Evolutionary conservation across 768 basidiomycete genomes (phyloP).

Genomic region (Harrya chromipes): DNA sequence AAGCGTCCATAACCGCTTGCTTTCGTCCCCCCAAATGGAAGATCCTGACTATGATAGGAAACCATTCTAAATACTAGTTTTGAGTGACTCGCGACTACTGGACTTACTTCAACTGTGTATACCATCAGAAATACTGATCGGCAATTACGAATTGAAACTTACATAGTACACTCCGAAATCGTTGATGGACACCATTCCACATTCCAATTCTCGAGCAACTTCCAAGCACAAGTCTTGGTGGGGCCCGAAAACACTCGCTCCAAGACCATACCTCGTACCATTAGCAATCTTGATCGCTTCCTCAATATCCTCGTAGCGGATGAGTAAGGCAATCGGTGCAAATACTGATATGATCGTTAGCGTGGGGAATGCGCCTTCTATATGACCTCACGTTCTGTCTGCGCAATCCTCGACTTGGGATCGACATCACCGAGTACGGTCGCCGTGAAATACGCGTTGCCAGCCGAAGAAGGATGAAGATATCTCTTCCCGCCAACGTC

Average conservation of each 20-base stretch:
- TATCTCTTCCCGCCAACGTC: conserved; percentile 64
- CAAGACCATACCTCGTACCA: conserved; percentile 83
- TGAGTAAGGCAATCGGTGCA: conserved; percentile 85
- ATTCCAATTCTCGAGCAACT: conserved; percentile 79
- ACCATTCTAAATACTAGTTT: neutral
- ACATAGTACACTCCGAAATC: conserved; percentile 91
- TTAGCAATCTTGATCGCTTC: conserved; percentile 90
- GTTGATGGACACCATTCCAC: conserved; percentile 97
- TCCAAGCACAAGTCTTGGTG: conserved; percentile 73
- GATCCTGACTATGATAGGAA: conserved; percentile 60
- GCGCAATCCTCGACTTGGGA: conserved; percentile 69
- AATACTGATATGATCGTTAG: conserved; percentile 62
- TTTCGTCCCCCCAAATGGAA: conserved; percentile 95
- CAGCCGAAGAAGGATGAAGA: conserved; percentile 60
- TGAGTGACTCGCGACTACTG: conserved; percentile 3
- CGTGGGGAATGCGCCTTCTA: neutral
- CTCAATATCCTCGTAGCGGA: conserved; percentile 79
- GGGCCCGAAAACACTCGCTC: conserved; percentile 92
- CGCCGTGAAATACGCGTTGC: conserved; percentile 82
- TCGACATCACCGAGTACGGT: conserved; percentile 83
- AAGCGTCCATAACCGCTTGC: conserved; percentile 92
- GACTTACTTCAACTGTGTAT: conserved; percentile 61
- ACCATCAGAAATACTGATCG: conserved; percentile 13
- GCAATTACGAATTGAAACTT: conserved; percentile 30
- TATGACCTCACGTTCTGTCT: conserved; percentile 58